Evolutionary conservation across 169 alveolate species (phyloP), one percentile per base, ranked within the genome.

Genomic region (Cryptosporidium tyzzeri): DNA sequence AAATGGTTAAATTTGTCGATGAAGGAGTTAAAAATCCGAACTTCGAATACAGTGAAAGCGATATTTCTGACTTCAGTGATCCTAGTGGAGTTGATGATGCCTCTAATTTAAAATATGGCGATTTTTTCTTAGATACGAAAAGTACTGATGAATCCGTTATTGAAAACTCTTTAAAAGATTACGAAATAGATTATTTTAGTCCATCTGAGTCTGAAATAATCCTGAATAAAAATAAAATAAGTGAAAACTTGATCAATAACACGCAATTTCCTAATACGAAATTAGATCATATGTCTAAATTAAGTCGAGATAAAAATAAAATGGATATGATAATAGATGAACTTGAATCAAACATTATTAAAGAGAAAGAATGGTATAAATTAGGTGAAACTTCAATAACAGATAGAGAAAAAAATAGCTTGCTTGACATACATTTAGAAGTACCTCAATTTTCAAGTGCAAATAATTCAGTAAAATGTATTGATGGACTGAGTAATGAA

Each of bases 331-430:
- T 80, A 26, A 80, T 80, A 3, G 89, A 80, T 62, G 80, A 80
- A 29, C 10, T 80, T 48, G 89, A 80, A 44, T 69, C 3, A 37
- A 50, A 44, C 10, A 62, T 80, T 26, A 80, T 80, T 44, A 62
- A 31, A 48, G 68, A 80, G 44, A 80, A 80, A 62, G 80, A 80
- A 37, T 80, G 89, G 89, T 62, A 59, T 44, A 80, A 62, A 26
- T 62, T 62, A 41, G 89, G 89, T 62, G 89, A 80, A 80, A 61
- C 67, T 50, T 65, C 75, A 62, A 26, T 48, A 21, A 41, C 33
- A n/a, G 55, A 80, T 12, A 59, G 89, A 21, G 45, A 29, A 29
- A 80, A 80, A 59, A 80, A 80, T 65, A 80, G 89, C 35, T 29
- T 80, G 4, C 44, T 80, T 7, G 51, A 62, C 16, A 37, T 80